Percentiles rank a stretch among this genome's conserved stretches.
Conservation (phyloP, 1,284 basidiomycete species). For the Grifola frondosa region DNA sequence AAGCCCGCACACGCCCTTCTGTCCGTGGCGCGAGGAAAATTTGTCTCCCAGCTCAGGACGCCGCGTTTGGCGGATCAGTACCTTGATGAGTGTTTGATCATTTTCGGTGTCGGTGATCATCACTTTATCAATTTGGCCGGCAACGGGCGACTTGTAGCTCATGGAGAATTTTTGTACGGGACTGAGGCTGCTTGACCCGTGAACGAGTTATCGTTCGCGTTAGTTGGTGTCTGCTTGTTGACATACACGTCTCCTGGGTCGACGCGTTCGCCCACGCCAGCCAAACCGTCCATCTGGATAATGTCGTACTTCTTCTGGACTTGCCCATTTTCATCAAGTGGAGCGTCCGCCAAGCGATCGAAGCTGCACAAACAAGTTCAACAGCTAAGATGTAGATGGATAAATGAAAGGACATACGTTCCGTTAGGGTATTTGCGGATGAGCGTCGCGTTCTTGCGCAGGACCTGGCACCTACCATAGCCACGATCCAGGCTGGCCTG, state of each 20-base stretch:
- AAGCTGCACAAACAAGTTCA: conserved; percentile 47
- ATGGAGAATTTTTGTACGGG: conserved; percentile 87
- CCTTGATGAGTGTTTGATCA: conserved; percentile 97
- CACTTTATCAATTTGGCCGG: conserved; percentile 96
- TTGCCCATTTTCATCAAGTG: conserved; percentile 78
- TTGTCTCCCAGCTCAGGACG: conserved; percentile 98
- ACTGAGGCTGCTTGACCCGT: conserved; percentile 77
- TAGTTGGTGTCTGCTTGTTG: conserved; percentile 94
- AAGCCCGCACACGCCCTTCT: conserved; percentile 98
- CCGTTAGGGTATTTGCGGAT: conserved; percentile 97
- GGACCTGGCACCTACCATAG: conserved; percentile 96
- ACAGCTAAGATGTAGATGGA: conserved; percentile 1
- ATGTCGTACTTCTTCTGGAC: conserved; percentile 86
- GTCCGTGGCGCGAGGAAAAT: conserved; percentile 97
- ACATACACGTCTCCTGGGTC: conserved; percentile 94
- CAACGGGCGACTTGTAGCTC: conserved; percentile 90
- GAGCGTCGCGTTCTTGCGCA: conserved; percentile 93
- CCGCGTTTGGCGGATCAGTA: conserved; percentile 96
- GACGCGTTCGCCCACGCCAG: conserved; percentile 92
- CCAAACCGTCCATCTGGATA: conserved; percentile 89
- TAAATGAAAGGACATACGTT: conserved; percentile 62
- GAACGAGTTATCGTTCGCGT: conserved; percentile 84
- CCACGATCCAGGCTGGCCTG: conserved; percentile 94
- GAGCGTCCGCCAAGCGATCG: conserved; percentile 93
- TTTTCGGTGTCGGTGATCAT: conserved; percentile 95